Conservation (phyloP, 179 eudicot species). For the Silene coronaria region DNA sequence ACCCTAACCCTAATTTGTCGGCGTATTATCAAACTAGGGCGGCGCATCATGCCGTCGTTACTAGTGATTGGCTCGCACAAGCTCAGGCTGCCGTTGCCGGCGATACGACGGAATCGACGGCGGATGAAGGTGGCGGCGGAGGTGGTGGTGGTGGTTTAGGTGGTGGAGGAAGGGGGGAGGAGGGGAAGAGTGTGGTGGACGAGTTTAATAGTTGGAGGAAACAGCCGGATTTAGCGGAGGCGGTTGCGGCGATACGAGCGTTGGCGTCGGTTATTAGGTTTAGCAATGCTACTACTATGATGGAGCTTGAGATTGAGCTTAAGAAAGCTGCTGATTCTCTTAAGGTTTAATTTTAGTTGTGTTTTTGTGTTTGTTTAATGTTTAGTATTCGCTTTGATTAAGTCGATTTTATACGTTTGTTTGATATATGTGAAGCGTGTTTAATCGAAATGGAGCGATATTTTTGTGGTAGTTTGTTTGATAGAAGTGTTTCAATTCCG, state of each 20-base stretch:
- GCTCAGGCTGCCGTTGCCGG: constrained; percentile 68
- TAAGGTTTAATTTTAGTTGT: constrained; percentile 34
- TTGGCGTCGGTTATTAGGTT: constrained; percentile 75
- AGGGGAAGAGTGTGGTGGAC: constrained; percentile 52
- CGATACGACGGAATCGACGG: constrained; percentile 1
- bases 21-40: constrained; percentile 85
- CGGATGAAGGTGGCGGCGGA: constrained; percentile 1
- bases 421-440: too few species aligned
- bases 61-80: constrained; percentile 91
- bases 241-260: constrained; percentile 96
- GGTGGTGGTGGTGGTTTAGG: constrained; percentile 17
- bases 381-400: neutral
- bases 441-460: too few species aligned
- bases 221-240: constrained; percentile 93
- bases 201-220: constrained; percentile 85
- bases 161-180: constrained; percentile 24
- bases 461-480: too few species aligned
- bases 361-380: neutral
- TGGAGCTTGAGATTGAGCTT: constrained; percentile 94
- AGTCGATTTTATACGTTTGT: neutral
- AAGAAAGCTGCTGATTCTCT: constrained; percentile 84
- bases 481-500: too few species aligned
- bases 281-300: constrained; percentile 79
- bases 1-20: constrained; percentile 57
- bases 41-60: constrained; percentile 84